phyloP scores from a whole-genome alignment of 2,329 filamentous ascomycete species.

The Cladosporium sp. region DNA sequence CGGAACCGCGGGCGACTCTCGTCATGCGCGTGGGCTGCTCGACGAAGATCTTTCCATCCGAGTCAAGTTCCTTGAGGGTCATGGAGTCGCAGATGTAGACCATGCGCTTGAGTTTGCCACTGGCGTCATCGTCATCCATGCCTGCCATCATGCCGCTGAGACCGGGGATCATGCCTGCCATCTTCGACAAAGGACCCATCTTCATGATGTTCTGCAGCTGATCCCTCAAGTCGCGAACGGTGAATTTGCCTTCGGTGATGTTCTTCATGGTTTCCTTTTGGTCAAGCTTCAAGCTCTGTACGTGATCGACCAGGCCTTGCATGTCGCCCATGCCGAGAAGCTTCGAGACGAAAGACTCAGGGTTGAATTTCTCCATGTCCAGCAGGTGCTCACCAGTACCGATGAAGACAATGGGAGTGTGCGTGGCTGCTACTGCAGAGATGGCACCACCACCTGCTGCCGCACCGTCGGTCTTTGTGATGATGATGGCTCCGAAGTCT shows the following conservation, averaged over 20 bases:
- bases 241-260: slow-evolving; percentile 94
- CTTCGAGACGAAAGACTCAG: slow-evolving; percentile 89
- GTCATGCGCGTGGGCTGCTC: slow-evolving; percentile 92
- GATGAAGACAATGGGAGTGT: slow-evolving; percentile 95
- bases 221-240: slow-evolving; percentile 85
- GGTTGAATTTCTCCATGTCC: slow-evolving; percentile 86
- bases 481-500: slow-evolving; percentile 96
- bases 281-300: slow-evolving; percentile 89
- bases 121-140: slow-evolving; percentile 96
- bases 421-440: slow-evolving; percentile 90
- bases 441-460: slow-evolving; percentile 95
- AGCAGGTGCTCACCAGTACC: slow-evolving; percentile 97
- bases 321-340: slow-evolving; percentile 96
- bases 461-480: slow-evolving; percentile 96
- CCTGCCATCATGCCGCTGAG: slow-evolving; percentile 89
- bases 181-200: slow-evolving; percentile 95
- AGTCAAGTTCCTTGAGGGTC: slow-evolving; percentile 92
- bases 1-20: slow-evolving; percentile 79
- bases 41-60: slow-evolving; percentile 88
- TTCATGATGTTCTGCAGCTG: slow-evolving; percentile 99
- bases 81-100: slow-evolving; percentile 98
- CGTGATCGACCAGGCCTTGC: slow-evolving; percentile 89
- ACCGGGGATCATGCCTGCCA: slow-evolving; percentile 97
- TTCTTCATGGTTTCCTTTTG: slow-evolving; percentile 99
- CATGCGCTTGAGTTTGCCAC: slow-evolving; percentile 90